Evolutionary conservation across 2,329 filamentous ascomycete genomes (phyloP).

Genomic region (Cercospora sesami): DNA sequence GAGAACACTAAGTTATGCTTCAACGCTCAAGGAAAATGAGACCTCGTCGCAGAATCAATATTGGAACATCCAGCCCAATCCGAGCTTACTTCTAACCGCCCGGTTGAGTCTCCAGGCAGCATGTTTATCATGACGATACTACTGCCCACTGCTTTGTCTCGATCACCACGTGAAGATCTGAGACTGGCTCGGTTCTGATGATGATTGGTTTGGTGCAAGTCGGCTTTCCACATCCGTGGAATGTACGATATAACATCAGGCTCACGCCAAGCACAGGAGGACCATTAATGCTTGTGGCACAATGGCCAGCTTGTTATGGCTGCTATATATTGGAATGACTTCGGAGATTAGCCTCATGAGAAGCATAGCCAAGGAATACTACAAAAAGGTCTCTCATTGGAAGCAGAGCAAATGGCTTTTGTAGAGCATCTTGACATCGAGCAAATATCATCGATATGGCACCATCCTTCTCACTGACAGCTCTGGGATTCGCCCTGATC

Average conservation of each 20-base stretch:
- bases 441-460: background rate
- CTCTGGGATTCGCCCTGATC: background rate
- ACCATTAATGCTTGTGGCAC: background rate
- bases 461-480: background rate
- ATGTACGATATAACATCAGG: slow-evolving; percentile 2
- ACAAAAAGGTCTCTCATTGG: slow-evolving; percentile 3
- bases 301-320: slow-evolving; percentile 3
- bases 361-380: background rate
- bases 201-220: background rate
- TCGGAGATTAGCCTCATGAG: background rate
- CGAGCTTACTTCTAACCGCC: background rate
- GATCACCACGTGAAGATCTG: background rate
- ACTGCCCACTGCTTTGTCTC: background rate
- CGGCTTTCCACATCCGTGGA: background rate
- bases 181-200: background rate
- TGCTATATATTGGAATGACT: slow-evolving; percentile 5
- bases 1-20: background rate
- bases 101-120: background rate
- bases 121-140: background rate
- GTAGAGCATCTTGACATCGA: background rate
- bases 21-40: background rate
- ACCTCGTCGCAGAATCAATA: background rate
- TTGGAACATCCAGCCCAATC: background rate
- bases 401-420: background rate
- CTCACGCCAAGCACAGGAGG: background rate